Evolutionary conservation across 129 eudicot species (phyloP).

Genomic region (Arctium minus): DNA sequence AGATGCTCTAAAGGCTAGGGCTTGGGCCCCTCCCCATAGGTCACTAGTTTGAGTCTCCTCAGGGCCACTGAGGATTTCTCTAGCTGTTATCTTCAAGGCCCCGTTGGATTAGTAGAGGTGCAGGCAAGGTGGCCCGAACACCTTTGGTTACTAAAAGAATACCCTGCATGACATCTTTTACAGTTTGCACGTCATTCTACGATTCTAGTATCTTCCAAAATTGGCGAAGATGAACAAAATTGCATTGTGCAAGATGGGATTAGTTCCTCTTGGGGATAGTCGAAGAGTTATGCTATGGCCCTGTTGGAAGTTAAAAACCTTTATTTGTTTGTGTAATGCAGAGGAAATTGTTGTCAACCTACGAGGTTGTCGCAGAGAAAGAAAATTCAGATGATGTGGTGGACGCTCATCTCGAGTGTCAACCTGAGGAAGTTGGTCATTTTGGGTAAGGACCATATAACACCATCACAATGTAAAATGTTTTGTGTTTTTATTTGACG

Average conservation of each 20-base stretch:
- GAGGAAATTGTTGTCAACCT: slow-evolving; percentile 75
- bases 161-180: no score
- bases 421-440: slow-evolving; percentile 43
- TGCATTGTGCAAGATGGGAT: neutral
- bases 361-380: slow-evolving; percentile 58
- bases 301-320: neutral
- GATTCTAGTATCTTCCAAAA: neutral
- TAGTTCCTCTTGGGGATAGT: no score
- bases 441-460: slow-evolving; percentile 32
- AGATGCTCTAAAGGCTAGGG: neutral
- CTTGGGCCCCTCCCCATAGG: no score
- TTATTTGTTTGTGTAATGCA: slow-evolving; percentile 28
- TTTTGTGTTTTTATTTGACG: neutral
- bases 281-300: neutral
- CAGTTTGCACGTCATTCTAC: neutral
- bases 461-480: neutral
- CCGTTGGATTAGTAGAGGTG: no score
- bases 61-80: no score
- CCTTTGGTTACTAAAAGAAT: neutral
- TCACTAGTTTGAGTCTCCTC: no score
- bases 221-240: neutral
- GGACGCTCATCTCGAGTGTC: slow-evolving; percentile 32
- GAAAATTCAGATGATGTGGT: slow-evolving; percentile 37
- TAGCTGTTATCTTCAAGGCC: no score
- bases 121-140: no score